Evolutionary conservation across 768 basidiomycete species (phyloP), one percentile per base, ranked within the genome.

Genomic region (Xerocomellus dryophilus): DNA sequence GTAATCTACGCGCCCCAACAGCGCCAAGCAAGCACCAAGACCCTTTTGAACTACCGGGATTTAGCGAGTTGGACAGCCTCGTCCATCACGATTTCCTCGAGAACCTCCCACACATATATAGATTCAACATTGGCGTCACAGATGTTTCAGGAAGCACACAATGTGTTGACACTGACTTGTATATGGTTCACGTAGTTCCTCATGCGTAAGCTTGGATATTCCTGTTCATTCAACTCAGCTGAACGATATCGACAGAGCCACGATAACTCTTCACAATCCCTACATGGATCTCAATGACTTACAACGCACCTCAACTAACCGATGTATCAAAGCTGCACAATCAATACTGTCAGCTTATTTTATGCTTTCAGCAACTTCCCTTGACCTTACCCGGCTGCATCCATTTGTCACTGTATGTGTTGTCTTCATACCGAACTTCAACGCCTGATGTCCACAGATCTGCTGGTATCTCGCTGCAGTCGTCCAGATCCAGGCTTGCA

Each of bases 391-490:
- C 17, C 74, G 88, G 50, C 65, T 93, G 46, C 90, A 93, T 70
- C 90, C 90, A 15, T 90, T 90, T 63, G 85, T 87, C 20, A 85
- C 85, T 60, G 90, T 91, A 61, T 51, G 88, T 66, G 29, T 47
- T 18, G n/a, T 61, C 47, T 20, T 47, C 31, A 43, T 52, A 15
- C 20, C 51, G 2, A n/a, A 23, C 17, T 59, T 46, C 58, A 61
- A 50, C 35, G 2, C 21, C 52, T 49, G 58, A 68, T 43, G 47
- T 63, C 40, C 43, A 25, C 56, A 90, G 88, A 92, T 93, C 43
- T 91, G 90, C 67, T 93, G 90, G 90, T 93, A 93, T 69, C 81
- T 93, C 15, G 91, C 90, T 7, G 90, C 91, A 14, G 90, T 89
- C 5, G 88, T 93, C 5, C 85, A 91, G 65, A 83, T 93, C 43